Conservation (phyloP, 257 asterid genomes). For the Striga asiatica region DNA sequence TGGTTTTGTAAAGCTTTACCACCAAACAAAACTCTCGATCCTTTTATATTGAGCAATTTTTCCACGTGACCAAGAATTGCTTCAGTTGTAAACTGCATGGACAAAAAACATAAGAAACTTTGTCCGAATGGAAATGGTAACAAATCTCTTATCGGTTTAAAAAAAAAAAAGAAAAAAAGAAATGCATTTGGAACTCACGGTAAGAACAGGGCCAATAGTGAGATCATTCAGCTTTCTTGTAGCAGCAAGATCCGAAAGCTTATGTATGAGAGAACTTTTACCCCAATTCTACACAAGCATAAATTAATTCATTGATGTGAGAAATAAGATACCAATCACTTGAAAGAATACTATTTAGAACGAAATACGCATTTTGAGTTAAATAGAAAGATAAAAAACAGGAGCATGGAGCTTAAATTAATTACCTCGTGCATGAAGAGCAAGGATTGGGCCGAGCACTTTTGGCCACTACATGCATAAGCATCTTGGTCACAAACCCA, state of each 20-base stretch:
- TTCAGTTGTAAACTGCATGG: slow-evolving; percentile 84
- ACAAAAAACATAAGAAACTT: not conserved
- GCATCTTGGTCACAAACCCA: slow-evolving; percentile 99
- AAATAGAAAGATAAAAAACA: too few relatives aligned
- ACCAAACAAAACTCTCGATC: slow-evolving; percentile 79
- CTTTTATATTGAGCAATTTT: slow-evolving; percentile 68
- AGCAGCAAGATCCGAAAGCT: slow-evolving; percentile 58
- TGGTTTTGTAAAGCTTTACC: slow-evolving; percentile 72
- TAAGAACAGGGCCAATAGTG: slow-evolving; percentile 91
- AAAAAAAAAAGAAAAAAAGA: not conserved
- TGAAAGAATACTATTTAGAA: too few relatives aligned
- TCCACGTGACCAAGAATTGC: slow-evolving; percentile 63
- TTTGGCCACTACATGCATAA: slow-evolving; percentile 95
- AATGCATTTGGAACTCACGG: slow-evolving; percentile 49
- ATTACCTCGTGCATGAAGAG: slow-evolving; percentile 89
- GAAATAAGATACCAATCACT: too few relatives aligned
- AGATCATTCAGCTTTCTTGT: slow-evolving; percentile 79
- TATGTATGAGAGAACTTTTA: slow-evolving; percentile 44
- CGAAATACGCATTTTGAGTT: too few relatives aligned
- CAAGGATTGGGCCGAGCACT: slow-evolving; percentile 91
- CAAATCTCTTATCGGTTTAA: too few relatives aligned
- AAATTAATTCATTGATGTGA: too few relatives aligned
- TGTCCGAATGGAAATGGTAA: not conserved
- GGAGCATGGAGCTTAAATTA: not conserved
- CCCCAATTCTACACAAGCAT: slow-evolving; percentile 58